Percentiles rank a stretch among this genome's conserved stretches.
Conservation (phyloP, 768 basidiomycete genomes). For the Termitomyces sp. region DNA sequence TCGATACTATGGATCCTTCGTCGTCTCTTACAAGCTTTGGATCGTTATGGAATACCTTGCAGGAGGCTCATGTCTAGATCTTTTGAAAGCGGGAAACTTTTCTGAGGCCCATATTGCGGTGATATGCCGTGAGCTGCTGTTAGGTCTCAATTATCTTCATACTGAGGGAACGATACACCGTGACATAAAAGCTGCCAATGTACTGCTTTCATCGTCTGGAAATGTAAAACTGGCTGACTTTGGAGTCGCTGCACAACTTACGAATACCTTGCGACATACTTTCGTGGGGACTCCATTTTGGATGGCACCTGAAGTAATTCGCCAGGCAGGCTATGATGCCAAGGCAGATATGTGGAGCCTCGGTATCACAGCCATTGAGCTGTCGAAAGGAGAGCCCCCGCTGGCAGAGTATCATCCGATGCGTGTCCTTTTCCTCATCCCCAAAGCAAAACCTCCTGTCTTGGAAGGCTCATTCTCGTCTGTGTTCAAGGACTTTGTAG, state of each 20-base stretch:
- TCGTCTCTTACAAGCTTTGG: conserved; percentile 96
- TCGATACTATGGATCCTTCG: conserved; percentile 94
- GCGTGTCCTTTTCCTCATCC: conserved; percentile 96
- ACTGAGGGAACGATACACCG: conserved; percentile 94
- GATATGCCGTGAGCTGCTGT: conserved; percentile 86
- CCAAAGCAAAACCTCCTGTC: conserved; percentile 90
- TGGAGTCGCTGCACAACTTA: conserved; percentile 96
- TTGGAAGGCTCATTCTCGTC: conserved; percentile 82
- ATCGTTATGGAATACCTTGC: conserved; percentile 99
- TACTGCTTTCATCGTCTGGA: conserved; percentile 84
- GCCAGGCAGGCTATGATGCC: conserved; percentile 92
- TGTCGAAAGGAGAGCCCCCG: conserved; percentile 97
- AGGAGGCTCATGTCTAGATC: conserved; percentile 96
- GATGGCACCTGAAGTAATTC: conserved; percentile 99
- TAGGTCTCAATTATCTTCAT: conserved; percentile 96
- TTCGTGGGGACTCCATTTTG: conserved; percentile 97
- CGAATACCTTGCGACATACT: conserved; percentile 89
- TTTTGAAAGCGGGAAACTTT: conserved; percentile 88
- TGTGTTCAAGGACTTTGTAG: conserved; percentile 91
- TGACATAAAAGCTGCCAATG: conserved; percentile 98
- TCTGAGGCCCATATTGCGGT: conserved; percentile 93
- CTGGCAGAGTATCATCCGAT: conserved; percentile 97
- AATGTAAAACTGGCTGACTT: conserved; percentile 98
- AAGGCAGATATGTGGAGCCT: conserved; percentile 98
- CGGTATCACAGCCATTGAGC: conserved; percentile 96